Evolutionary conservation across 495 filamentous ascomycete genomes (phyloP), one percentile per base, ranked within the genome.

Genomic region (Tricharina praecox): DNA sequence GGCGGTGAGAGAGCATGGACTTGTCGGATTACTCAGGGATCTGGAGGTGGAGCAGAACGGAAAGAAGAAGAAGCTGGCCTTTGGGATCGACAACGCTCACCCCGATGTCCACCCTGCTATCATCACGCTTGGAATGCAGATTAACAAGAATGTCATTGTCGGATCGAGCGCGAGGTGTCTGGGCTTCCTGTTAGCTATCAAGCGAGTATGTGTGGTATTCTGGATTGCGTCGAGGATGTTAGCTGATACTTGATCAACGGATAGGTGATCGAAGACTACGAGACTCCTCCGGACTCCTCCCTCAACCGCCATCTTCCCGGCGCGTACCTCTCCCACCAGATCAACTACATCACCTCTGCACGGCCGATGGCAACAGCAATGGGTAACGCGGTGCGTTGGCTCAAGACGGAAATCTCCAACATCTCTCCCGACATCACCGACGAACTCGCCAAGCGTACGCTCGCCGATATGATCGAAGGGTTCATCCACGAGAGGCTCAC

Each of bases 51-150:
- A 70, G 51, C 67, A 69, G 47, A 76, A 84, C 53, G 75, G 76
- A 45, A 86, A 85, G 60, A 78, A 75, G 26, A 75, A 90, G 54
- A 83, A 82, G 49, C 75, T 80, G 52, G 70, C 78, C 48, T 81
- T 80, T 45, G 77, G 75, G 4, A 67, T 86, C 23, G 77, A 77
- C 1, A 81, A 81, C 19, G 83, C 81, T 10, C 72, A 76, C 24
- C 90, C 88, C 59, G 87, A 95, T 56, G 80, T 97, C 16, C 86
- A 97, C 59, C 85, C 86, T 2, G 77, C 85, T 0, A 78, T 96
- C 7, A 64, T 93, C 48, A 76, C 82, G 0, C 66, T 95, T 19
- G 90, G 88, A 1, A 71, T 94, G 55, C 84, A 96, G 64, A 84
- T 95, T 70, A 79, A 81, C 53, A 81, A 78, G 45, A 94, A 93